A percentile compares a stretch with the other conserved stretches of the same genome.
Evolutionary conservation across 2,329 filamentous ascomycete species (phyloP).

Genomic region (Parafenestella ontariensis): DNA sequence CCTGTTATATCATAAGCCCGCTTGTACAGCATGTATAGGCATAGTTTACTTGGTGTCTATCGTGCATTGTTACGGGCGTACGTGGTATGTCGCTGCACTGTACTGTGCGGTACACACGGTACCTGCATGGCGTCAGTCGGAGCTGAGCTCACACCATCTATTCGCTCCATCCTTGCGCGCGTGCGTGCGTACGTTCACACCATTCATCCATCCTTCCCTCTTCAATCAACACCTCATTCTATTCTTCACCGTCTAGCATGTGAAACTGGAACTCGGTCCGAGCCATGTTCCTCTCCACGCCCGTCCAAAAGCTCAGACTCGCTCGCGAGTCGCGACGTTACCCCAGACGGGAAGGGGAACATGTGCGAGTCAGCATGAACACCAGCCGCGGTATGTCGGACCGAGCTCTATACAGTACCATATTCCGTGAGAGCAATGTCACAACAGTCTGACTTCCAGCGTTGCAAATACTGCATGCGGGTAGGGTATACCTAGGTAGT

Average conservation of each 20-base stretch:
- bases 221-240: too few relatives aligned
- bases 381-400: too few relatives aligned
- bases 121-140: neutral
- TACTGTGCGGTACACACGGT: too few relatives aligned
- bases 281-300: constrained; percentile 12
- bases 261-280: constrained; percentile 9
- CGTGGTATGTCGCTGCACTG: neutral
- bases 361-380: too few relatives aligned
- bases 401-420: too few relatives aligned
- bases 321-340: neutral
- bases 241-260: too few relatives aligned
- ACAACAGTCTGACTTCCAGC: too few relatives aligned
- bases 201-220: neutral
- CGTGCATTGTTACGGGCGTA: neutral
- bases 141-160: neutral
- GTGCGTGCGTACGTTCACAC: too few relatives aligned
- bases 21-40: neutral
- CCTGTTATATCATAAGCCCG: neutral
- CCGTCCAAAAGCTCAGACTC: constrained; percentile 9
- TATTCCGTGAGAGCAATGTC: too few relatives aligned
- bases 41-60: too few relatives aligned
- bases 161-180: neutral
- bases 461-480: too few relatives aligned
- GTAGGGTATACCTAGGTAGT: neutral
- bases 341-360: too few relatives aligned